A percentile compares a stretch with the other conserved stretches of the same genome.
These are phyloP conservation scores for Austroboletus sp. DNA, from an alignment of 1,284 basidiomycete genomes.

Conservation along the genomic window DNA sequence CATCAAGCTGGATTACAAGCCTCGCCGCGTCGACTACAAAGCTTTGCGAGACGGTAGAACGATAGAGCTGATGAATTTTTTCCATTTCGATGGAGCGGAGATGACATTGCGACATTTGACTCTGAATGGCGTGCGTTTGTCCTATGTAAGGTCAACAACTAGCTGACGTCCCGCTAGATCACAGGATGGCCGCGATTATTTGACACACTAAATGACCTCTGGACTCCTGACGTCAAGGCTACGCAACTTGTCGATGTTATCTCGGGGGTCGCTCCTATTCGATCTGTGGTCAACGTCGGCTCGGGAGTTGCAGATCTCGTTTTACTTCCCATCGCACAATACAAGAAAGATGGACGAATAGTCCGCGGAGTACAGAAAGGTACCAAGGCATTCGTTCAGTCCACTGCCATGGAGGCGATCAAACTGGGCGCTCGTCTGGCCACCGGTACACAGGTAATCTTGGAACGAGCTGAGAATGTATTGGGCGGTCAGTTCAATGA, in stretches of 20 bases:
- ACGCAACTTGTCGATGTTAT: constrained; percentile 96
- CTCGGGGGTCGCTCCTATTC: constrained; percentile 92
- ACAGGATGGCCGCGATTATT: constrained; percentile 85
- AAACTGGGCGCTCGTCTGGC: constrained; percentile 91
- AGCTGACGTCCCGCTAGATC: constrained; percentile 47
- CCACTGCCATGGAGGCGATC: constrained; percentile 90
- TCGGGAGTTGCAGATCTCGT: constrained; percentile 94
- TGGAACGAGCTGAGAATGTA: constrained; percentile 92
- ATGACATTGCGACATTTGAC: constrained; percentile 95
- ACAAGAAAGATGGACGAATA: constrained; percentile 92
- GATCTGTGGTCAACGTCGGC: constrained; percentile 93
- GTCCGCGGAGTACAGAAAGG: constrained; percentile 92
- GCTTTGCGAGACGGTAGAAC: constrained; percentile 88
- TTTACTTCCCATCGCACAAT: constrained; percentile 92
- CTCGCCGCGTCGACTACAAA: constrained; percentile 89
- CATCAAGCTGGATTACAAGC: constrained; percentile 96
- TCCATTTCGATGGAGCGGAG: constrained; percentile 98
- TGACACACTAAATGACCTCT: constrained; percentile 89
- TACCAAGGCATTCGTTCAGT: constrained; percentile 85
- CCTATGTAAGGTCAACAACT: not conserved
- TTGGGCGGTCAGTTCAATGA: constrained; percentile 73
- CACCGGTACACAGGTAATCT: constrained; percentile 93
- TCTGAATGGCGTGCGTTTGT: constrained; percentile 70
- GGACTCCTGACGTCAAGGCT: constrained; percentile 98
- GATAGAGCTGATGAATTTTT: constrained; percentile 99